A percentile compares a stretch with the other conserved stretches of the same genome.
Evolutionary conservation across 2,329 filamentous ascomycete species (phyloP).

Genomic region (Chalaropsis thielavioides): DNA sequence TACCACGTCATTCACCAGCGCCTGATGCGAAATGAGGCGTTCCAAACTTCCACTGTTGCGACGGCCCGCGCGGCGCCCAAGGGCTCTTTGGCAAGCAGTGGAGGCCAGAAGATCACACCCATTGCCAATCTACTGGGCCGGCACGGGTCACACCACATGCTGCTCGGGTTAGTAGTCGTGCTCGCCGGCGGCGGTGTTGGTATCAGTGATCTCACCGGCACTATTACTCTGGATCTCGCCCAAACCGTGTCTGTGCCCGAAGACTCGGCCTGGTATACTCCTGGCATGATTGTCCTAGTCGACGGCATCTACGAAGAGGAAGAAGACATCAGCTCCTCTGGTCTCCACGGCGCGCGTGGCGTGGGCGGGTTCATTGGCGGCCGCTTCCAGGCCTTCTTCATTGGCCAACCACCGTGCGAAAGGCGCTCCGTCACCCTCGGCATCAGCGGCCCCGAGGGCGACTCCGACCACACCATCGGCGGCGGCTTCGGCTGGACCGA

Average conservation of each 20-base stretch:
- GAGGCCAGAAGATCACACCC: constrained; percentile 75
- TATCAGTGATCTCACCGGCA: constrained; percentile 75
- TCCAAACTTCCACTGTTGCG: constrained; percentile 67
- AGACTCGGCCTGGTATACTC: constrained; percentile 79
- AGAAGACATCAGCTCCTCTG: constrained; percentile 58
- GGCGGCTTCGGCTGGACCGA: constrained; percentile 95
- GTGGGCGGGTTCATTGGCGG: constrained; percentile 87
- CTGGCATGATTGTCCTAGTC: constrained; percentile 89
- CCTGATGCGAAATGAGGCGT: constrained; percentile 80
- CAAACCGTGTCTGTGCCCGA: constrained; percentile 71
- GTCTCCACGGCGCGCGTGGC: constrained; percentile 61
- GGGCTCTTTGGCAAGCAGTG: constrained; percentile 47
- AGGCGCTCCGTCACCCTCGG: constrained; percentile 67
- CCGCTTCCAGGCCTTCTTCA: constrained; percentile 75
- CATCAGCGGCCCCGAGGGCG: constrained; percentile 44
- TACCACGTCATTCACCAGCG: constrained; percentile 89
- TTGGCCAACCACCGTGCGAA: constrained; percentile 85
- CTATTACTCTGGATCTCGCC: constrained; percentile 68
- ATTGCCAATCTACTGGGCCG: constrained; percentile 64
- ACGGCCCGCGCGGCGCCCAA: constrained; percentile 38
- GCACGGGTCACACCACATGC: constrained; percentile 68
- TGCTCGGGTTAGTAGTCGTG: constrained; percentile 68
- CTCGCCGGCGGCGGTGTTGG: constrained; percentile 70
- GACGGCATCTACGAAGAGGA: constrained; percentile 97
- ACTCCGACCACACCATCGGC: constrained; percentile 47